These are phyloP conservation scores for Xylariaceae sp. DNA, from an alignment of 2,329 filamentous ascomycete species.

Conservation along the genomic window DNA sequence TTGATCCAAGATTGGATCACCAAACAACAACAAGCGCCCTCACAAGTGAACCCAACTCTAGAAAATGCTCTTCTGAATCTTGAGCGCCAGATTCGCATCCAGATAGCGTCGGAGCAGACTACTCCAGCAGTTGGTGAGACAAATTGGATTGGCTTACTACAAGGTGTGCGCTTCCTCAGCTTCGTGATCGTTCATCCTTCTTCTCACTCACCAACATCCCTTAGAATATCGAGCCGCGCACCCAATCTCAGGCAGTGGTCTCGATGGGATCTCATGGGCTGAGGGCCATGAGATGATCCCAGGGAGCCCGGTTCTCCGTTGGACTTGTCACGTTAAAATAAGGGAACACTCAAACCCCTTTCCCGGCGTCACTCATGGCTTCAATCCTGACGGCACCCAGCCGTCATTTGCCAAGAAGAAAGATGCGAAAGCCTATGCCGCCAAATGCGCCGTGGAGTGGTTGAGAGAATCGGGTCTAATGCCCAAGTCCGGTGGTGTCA, in stretches of 20 bases:
- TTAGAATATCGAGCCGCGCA: slow-evolving; percentile 30
- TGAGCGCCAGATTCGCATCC: slow-evolving; percentile 18
- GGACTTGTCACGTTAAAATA: slow-evolving; percentile 25
- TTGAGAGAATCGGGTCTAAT: slow-evolving; percentile 31
- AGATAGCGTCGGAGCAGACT: slow-evolving; percentile 1
- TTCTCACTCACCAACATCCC: slow-evolving; percentile 11
- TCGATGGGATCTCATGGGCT: slow-evolving; percentile 16
- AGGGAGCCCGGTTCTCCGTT: slow-evolving; percentile 15
- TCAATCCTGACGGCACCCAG: slow-evolving; percentile 20
- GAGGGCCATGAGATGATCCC: slow-evolving; percentile 6
- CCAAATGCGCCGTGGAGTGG: slow-evolving; percentile 44
- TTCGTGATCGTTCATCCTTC: not conserved
- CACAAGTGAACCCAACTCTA: slow-evolving; percentile 37
- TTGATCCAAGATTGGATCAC: slow-evolving; percentile 24
- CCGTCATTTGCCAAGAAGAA: slow-evolving; percentile 46
- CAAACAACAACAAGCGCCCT: slow-evolving; percentile 36
- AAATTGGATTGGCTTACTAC: slow-evolving; percentile 40
- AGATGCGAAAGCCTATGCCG: slow-evolving; percentile 52
- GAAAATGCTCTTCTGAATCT: slow-evolving; percentile 39
- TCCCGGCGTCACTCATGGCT: slow-evolving; percentile 29
- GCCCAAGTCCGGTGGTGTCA: slow-evolving; percentile 15
- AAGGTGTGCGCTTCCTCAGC: slow-evolving; percentile 27
- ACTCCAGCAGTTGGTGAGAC: slow-evolving; percentile 26
- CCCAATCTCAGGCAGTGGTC: slow-evolving; percentile 3
- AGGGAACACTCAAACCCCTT: slow-evolving; percentile 20